Conservation (phyloP, 2,329 filamentous ascomycete genomes). For the Tolypocladium amazonense region DNA sequence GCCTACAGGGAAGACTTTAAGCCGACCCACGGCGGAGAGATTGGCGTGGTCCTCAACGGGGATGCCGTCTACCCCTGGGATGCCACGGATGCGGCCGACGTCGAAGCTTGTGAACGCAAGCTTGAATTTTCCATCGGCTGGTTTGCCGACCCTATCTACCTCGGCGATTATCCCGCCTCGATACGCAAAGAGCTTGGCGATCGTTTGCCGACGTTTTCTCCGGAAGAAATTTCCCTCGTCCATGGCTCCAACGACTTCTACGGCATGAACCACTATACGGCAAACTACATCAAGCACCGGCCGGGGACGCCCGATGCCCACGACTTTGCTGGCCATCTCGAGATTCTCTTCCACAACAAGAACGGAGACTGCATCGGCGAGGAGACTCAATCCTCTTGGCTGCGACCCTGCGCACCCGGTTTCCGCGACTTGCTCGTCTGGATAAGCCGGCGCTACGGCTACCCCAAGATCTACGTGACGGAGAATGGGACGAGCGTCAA, state of each 20-base stretch:
- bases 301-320: constrained; percentile 46
- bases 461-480: constrained; percentile 75
- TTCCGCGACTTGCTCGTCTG: constrained; percentile 70
- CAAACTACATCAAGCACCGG: constrained; percentile 74
- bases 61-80: background rate
- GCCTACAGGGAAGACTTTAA: background rate
- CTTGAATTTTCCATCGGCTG: background rate
- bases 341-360: constrained; percentile 62
- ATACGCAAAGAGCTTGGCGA: constrained; percentile 75
- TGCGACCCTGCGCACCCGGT: constrained; percentile 63
- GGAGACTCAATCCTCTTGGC: constrained; percentile 75
- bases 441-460: constrained; percentile 65
- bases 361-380: constrained; percentile 63
- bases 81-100: background rate
- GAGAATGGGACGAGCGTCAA: constrained; percentile 83
- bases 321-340: constrained; percentile 68
- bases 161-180: constrained; percentile 71
- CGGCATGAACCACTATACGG: constrained; percentile 90
- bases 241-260: constrained; percentile 88
- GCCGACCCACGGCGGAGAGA: background rate
- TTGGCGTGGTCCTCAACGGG: background rate
- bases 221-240: constrained; percentile 63
- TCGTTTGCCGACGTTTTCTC: constrained; percentile 63
- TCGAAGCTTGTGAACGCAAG: background rate
- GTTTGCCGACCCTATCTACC: constrained; percentile 27